Conservation (phyloP, 768 basidiomycete species). For the Mycena belliarum region DNA sequence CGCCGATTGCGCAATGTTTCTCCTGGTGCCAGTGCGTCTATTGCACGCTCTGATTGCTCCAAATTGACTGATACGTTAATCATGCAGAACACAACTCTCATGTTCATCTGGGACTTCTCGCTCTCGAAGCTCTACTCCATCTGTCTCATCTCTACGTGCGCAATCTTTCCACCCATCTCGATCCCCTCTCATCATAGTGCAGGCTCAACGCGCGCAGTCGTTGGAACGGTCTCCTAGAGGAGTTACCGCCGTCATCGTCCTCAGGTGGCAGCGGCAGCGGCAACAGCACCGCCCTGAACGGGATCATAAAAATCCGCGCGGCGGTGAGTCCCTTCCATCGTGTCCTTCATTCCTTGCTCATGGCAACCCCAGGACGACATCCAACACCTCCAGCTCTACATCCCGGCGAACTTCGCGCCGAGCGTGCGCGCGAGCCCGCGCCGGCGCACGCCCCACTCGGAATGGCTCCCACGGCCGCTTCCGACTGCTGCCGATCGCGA, state of each 20-base stretch:
- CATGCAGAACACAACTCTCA: background rate
- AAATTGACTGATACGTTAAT: no score
- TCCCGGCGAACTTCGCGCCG: conserved; percentile 6
- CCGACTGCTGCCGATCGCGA: background rate
- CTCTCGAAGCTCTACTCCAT: conserved; percentile 18
- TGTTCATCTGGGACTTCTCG: conserved; percentile 23
- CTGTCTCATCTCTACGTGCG: conserved; percentile 17
- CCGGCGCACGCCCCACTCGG: conserved; percentile 2
- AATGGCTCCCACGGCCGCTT: background rate
- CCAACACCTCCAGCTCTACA: conserved; percentile 19
- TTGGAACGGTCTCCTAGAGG: conserved; percentile 18
- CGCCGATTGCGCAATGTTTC: conserved; percentile 13
- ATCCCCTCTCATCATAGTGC: background rate
- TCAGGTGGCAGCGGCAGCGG: background rate
- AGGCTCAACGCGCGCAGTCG: conserved; percentile 17
- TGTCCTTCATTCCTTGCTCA: background rate
- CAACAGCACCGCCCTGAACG: background rate
- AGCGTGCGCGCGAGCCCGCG: background rate
- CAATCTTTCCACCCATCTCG: background rate
- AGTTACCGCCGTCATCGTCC: background rate
- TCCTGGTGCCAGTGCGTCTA: conserved; percentile 4
- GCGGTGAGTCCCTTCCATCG: conserved; percentile 1
- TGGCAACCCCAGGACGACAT: conserved; percentile 4
- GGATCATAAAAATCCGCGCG: conserved; percentile 14
- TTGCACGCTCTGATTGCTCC: no score